phyloP scores from a whole-genome alignment of 2,329 filamentous ascomycete species.

The Botrytis sinoallii region DNA sequence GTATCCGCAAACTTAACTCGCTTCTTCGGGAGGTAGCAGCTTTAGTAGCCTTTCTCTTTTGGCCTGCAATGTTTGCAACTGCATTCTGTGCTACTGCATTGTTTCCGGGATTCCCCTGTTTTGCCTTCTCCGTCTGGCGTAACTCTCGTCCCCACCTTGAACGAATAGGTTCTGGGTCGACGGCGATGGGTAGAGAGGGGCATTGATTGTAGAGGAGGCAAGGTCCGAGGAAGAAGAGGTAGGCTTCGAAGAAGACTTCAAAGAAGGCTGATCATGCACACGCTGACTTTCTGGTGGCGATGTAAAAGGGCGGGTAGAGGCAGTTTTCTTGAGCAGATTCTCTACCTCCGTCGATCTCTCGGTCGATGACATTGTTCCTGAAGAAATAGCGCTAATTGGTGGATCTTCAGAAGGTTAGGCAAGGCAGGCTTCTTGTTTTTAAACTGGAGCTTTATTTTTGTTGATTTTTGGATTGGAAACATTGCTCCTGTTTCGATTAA shows the following conservation, averaged over 20 bases:
- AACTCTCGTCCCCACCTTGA: not conserved
- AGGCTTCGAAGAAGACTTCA: not conserved
- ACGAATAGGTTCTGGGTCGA: not conserved
- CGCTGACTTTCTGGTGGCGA: too few relatives aligned
- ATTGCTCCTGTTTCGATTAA: not conserved
- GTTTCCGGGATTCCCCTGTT: not conserved
- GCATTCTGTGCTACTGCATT: not conserved
- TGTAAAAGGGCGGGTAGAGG: too few relatives aligned
- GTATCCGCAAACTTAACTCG: not conserved
- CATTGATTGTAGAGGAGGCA: not conserved
- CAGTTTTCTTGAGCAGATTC: too few relatives aligned
- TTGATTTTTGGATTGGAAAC: not conserved
- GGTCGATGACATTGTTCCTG: too few relatives aligned
- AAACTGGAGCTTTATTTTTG: not conserved
- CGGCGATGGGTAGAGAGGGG: not conserved
- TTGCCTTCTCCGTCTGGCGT: not conserved
- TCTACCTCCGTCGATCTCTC: too few relatives aligned
- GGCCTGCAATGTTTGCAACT: not conserved
- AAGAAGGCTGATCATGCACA: too few relatives aligned
- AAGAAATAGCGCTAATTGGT: not conserved
- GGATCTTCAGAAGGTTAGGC: rapidly evolving
- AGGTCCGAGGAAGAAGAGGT: not conserved
- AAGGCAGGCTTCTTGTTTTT: not conserved
- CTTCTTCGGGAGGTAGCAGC: not conserved
- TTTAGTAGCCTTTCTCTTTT: not conserved